Percentiles rank a stretch among this genome's conserved stretches.
Conservation (phyloP, 2,329 filamentous ascomycete species). For the Aspergillus cejpii region DNA sequence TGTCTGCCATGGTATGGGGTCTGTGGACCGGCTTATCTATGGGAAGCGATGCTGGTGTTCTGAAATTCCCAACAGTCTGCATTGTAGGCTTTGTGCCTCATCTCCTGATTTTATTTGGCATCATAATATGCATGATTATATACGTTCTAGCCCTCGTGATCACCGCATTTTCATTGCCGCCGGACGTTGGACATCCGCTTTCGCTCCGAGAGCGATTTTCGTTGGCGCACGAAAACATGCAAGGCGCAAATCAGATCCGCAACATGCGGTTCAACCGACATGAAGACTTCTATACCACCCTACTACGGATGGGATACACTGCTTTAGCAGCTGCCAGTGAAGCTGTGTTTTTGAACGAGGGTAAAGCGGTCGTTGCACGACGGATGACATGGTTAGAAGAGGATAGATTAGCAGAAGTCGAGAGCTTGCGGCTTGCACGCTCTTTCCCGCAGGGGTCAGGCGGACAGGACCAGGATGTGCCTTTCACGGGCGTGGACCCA, state of each 20-base stretch:
- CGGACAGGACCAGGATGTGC: conserved; percentile 12
- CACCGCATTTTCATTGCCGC: conserved; percentile 62
- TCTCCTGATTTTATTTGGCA: conserved; percentile 75
- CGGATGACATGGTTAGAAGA: conserved; percentile 87
- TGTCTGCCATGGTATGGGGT: conserved; percentile 75
- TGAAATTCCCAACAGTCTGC: conserved; percentile 88
- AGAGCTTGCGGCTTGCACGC: conserved; percentile 41
- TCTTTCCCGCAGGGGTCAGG: conserved; percentile 14
- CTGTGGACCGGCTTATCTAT: conserved; percentile 48
- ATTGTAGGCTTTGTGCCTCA: conserved; percentile 94
- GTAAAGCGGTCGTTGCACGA: conserved; percentile 64
- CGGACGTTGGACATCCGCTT: conserved; percentile 40
- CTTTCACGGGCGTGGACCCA: conserved; percentile 29
- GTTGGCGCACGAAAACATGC: conserved; percentile 78
- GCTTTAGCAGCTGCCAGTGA: conserved; percentile 90
- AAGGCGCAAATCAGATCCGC: conserved; percentile 79
- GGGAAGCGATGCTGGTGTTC: conserved; percentile 52
- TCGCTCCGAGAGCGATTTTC: conserved; percentile 56
- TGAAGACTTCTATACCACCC: conserved; percentile 92
- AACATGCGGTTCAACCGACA: conserved; percentile 73
- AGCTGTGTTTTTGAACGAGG: conserved; percentile 92
- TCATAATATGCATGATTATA: conserved; percentile 66
- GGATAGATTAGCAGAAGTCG: conserved; percentile 70
- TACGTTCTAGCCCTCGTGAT: conserved; percentile 70
- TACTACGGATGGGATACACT: conserved; percentile 79